These are phyloP conservation scores for Mycena chlorophos DNA, from an alignment of 768 basidiomycete genomes.

Conservation along the genomic window DNA sequence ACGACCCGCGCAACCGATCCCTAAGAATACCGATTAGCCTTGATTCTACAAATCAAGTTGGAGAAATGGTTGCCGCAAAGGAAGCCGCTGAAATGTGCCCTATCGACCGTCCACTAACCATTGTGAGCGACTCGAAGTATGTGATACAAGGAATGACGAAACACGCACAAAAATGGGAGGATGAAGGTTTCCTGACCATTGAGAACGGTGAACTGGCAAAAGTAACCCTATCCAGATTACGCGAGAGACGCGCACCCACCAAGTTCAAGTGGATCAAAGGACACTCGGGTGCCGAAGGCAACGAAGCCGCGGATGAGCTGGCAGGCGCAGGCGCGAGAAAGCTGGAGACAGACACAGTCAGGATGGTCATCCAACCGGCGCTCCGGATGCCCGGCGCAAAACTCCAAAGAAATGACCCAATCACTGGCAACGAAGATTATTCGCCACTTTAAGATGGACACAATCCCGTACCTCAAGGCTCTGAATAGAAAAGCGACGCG, in stretches of 20 bases:
- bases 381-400: slow-evolving; percentile 19
- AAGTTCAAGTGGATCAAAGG: slow-evolving; percentile 30
- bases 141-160: slow-evolving; percentile 15
- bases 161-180: slow-evolving; percentile 8
- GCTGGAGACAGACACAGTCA: not conserved
- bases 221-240: not conserved
- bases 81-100: not conserved
- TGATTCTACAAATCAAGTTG: slow-evolving; percentile 12
- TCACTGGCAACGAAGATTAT: slow-evolving; percentile 11
- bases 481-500: not conserved
- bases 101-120: not conserved
- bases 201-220: not conserved
- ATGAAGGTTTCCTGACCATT: slow-evolving; percentile 8
- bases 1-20: slow-evolving; percentile 3
- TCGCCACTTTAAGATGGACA: not conserved
- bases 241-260: slow-evolving; percentile 11
- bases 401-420: slow-evolving; percentile 21
- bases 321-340: slow-evolving; percentile 20
- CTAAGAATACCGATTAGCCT: not conserved
- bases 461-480: not conserved
- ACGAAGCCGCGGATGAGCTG: slow-evolving; percentile 27
- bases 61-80: slow-evolving; percentile 10
- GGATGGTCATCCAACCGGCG: not conserved
- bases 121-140: slow-evolving; percentile 16
- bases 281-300: slow-evolving; percentile 20